Conservation (phyloP, 106 monocot genomes). For the Dendrobium officinale region DNA sequence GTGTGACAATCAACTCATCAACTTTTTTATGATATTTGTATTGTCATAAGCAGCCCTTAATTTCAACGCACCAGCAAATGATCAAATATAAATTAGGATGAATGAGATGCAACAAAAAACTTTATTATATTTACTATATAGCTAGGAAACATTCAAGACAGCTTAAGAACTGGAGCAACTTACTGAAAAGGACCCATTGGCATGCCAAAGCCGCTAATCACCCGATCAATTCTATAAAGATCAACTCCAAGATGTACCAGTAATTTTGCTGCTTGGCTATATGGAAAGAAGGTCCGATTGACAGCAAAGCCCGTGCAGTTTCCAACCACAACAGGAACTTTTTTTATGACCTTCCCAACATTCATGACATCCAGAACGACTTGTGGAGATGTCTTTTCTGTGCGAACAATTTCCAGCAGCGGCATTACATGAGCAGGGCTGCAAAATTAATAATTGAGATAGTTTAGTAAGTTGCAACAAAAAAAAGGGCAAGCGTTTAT, state of each 20-base stretch:
- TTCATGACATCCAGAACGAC: constrained; percentile 88
- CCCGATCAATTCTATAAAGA: constrained; percentile 75
- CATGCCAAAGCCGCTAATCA: constrained; percentile 86
- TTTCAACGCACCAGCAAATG: no score
- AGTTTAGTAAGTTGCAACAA: not conserved
- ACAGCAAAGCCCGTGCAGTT: constrained; percentile 98
- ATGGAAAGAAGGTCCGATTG: constrained; percentile 93
- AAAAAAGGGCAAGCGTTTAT: not conserved
- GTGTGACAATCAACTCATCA: no score
- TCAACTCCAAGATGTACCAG: constrained; percentile 77
- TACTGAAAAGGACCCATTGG: constrained; percentile 99
- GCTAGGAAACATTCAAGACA: no score
- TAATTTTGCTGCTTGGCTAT: constrained; percentile 58
- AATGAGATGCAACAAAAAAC: no score
- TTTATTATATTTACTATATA: no score
- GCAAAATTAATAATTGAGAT: constrained; percentile 1
- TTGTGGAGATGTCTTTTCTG: constrained; percentile 86
- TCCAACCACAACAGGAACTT: constrained; percentile 89
- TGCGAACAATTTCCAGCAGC: constrained; percentile 90
- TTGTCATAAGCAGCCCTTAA: no score
- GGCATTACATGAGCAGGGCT: constrained; percentile 99
- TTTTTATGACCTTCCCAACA: constrained; percentile 81
- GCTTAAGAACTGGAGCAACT: constrained; percentile 14
- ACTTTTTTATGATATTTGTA: no score
- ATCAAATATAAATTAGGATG: no score